Evolutionary conservation across 805 yeast genomes (phyloP).

Genomic region (Sugiyamaella qingdaonensis): DNA sequence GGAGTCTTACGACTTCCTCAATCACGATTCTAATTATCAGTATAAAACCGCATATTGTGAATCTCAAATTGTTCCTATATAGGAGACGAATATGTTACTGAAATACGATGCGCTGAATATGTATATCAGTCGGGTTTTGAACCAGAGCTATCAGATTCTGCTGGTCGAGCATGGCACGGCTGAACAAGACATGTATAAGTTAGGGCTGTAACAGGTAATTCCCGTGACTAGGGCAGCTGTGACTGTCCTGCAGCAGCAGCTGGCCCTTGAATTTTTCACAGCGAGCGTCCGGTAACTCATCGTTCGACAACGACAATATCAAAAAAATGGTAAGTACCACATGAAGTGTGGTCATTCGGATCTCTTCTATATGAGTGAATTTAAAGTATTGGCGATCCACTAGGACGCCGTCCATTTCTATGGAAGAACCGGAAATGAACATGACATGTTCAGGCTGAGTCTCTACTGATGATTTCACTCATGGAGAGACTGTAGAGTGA

Average conservation of each 20-base stretch:
- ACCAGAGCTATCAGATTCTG: too few species aligned
- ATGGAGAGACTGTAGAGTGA: slow-evolving; percentile 34
- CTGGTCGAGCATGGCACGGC: background rate
- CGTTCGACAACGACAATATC: slow-evolving; percentile 7
- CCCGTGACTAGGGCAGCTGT: slow-evolving; percentile 2
- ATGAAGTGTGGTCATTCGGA: slow-evolving; percentile 4
- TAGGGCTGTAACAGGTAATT: background rate
- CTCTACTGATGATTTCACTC: slow-evolving; percentile 13
- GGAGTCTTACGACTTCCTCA: too few species aligned
- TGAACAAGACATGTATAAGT: background rate
- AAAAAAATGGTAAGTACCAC: slow-evolving; percentile 13
- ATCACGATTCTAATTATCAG: too few species aligned
- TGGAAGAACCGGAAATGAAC: background rate
- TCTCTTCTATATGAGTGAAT: background rate
- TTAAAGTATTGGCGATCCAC: background rate
- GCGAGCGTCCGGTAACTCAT: slow-evolving; percentile 1
- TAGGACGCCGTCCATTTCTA: background rate
- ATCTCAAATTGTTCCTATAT: too few species aligned
- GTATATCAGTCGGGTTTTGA: too few species aligned
- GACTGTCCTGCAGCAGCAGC: background rate
- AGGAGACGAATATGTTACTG: too few species aligned
- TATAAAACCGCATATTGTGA: too few species aligned
- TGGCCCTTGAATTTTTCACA: background rate
- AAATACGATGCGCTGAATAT: too few species aligned
- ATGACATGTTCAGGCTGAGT: slow-evolving; percentile 17